phyloP scores from a whole-genome alignment of 2,329 filamentous ascomycete species.

The Boeremia lycopersici region DNA sequence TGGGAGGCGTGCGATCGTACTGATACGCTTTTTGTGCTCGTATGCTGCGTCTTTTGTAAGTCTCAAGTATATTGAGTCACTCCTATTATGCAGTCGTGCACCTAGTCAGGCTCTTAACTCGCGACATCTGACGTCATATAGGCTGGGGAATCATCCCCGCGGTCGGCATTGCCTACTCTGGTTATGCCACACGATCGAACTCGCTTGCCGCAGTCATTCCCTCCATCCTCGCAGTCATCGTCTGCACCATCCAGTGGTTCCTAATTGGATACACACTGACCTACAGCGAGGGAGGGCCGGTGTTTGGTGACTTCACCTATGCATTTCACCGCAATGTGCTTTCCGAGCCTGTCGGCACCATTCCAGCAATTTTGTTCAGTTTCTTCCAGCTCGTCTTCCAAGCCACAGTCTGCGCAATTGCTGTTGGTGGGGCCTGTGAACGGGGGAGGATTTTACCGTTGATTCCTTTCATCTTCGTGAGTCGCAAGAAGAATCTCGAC shows the following conservation, averaged over 20 bases:
- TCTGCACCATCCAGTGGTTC: constrained; percentile 60
- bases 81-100: background rate
- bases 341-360: constrained; percentile 56
- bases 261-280: constrained; percentile 57
- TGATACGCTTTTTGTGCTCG: constrained; percentile 59
- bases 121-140: background rate
- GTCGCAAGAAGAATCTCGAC: background rate
- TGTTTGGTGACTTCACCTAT: constrained; percentile 55
- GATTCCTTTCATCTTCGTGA: constrained; percentile 55
- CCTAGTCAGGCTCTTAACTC: background rate
- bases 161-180: constrained; percentile 58
- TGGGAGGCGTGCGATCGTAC: constrained; percentile 60
- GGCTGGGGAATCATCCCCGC: constrained; percentile 32
- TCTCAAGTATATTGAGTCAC: background rate
- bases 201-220: constrained; percentile 57
- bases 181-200: constrained; percentile 57
- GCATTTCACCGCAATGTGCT: constrained; percentile 55
- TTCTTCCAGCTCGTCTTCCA: constrained; percentile 60
- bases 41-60: constrained; percentile 57
- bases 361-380: constrained; percentile 58
- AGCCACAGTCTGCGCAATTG: constrained; percentile 59
- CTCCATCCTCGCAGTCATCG: constrained; percentile 54
- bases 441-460: constrained; percentile 54
- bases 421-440: constrained; percentile 57
- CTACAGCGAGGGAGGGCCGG: constrained; percentile 54